Base-by-base conservation (phyloP, 192 early-diverging fungal genomes). In the Podila minutissima region DNA sequence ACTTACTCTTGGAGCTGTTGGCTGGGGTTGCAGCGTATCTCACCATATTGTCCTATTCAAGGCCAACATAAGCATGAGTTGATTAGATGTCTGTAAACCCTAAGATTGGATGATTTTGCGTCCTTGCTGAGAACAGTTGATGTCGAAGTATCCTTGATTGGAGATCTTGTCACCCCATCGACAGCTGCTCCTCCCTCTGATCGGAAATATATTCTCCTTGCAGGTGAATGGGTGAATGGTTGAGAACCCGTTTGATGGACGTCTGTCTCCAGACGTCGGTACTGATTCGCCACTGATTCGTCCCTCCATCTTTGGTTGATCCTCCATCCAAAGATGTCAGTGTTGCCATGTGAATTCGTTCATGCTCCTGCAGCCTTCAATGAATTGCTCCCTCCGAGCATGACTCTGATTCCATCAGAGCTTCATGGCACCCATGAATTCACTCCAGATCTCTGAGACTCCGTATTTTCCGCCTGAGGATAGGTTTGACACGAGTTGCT, bases 11-110 rank as follows among this genome's bases (percentile, higher is more conserved):
- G 75, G 86, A 82, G 82, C 84, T 82, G 90, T 92, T 90, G 83
- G 88, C 90, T 69, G 90, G 90, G 74, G 88, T 89, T 76, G 88
- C 89, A 79, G 90, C 84, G 86, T 93, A 93, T 82, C 91, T 89
- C 74, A 88, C 89, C 91, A 92, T 88, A 46, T 86, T 74, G 69
- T 70, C 73, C 72, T 72, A 75, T 46, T 46, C 12, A 32, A 59
- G 20, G 46, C 20, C 31, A 71, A n/a, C 12, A 59, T 24, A 29
- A 38, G 26, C 26, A 33, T 61, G 19, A 17, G 48, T 12, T 29
- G 32, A 17, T 64, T 22, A 67, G 32, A 50, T 58, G 59, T 71
- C 62, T 63, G 62, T n/a, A 35, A 22, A 24, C 53, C 24, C n/a
- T 55, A 55, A 24, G 53, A n/a, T 11, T 55, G 20, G 20, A 26